Evolutionary conservation across 208 protist species (phyloP).

Genomic region (Angomonas deanei): DNA sequence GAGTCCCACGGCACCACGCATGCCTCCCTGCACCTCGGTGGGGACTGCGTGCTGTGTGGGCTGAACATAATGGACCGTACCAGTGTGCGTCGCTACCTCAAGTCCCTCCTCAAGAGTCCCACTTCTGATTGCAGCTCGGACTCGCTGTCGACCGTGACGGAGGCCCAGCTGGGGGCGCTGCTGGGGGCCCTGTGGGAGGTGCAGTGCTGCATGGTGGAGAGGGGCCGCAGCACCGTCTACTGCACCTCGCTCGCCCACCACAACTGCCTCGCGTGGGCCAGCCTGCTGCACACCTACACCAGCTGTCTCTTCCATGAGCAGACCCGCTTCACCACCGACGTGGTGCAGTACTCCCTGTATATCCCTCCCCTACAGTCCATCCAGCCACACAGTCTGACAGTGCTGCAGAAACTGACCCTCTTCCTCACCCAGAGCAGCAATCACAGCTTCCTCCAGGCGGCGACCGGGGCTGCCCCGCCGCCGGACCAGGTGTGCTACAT

Average conservation of each 20-base stretch:
- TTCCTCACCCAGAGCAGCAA: neutral
- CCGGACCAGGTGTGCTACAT: neutral
- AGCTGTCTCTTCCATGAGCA: neutral
- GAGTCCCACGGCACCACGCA: neutral
- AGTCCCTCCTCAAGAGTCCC: slow-evolving; percentile 29
- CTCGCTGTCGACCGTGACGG: slow-evolving; percentile 39
- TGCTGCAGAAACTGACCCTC: neutral
- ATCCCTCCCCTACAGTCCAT: neutral
- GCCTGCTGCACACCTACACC: slow-evolving; percentile 23
- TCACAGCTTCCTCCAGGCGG: neutral
- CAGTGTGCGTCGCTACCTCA: slow-evolving; percentile 34
- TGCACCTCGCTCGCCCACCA: slow-evolving; percentile 35
- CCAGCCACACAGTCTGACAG: neutral
- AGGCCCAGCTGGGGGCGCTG: slow-evolving; percentile 32
- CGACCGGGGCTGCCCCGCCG: neutral
- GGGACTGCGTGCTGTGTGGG: slow-evolving; percentile 57
- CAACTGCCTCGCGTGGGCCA: slow-evolving; percentile 72
- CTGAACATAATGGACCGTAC: slow-evolving; percentile 48
- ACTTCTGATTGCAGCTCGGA: slow-evolving; percentile 32
- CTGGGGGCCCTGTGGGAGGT: slow-evolving; percentile 67
- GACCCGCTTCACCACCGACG: neutral
- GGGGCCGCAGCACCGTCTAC: neutral
- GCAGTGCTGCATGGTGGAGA: neutral
- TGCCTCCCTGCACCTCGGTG: slow-evolving; percentile 7
- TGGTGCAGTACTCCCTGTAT: neutral